These are phyloP conservation scores for Adansonia madagascariensis DNA, from an alignment of 441 rosid species.

Conservation along the genomic window DNA sequence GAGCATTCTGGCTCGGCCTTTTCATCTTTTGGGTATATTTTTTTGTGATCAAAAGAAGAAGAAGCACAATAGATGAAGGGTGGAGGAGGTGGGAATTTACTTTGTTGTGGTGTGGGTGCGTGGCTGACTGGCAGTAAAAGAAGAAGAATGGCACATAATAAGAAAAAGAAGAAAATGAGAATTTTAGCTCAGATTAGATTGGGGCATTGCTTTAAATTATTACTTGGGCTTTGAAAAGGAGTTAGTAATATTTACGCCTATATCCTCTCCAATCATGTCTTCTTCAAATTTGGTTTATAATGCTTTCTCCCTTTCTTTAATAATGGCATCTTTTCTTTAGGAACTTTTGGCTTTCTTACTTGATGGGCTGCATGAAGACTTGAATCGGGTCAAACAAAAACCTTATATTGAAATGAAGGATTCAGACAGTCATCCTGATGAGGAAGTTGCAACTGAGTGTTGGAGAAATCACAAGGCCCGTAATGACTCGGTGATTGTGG, in stretches of 20 bases:
- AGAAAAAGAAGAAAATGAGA: neutral
- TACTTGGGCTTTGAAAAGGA: no score
- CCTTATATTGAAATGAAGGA: slow-evolving; percentile 70
- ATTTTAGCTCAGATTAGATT: neutral
- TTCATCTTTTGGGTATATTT: neutral
- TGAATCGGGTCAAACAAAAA: slow-evolving; percentile 66
- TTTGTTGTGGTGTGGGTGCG: neutral
- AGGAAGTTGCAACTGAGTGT: slow-evolving; percentile 63
- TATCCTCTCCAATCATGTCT: no score
- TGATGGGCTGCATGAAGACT: slow-evolving; percentile 79
- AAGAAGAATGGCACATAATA: neutral
- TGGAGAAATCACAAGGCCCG: slow-evolving; percentile 70
- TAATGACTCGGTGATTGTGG: slow-evolving; percentile 73
- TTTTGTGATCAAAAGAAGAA: neutral
- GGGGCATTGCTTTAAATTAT: neutral
- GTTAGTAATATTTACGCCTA: no score
- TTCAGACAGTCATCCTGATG: slow-evolving; percentile 61
- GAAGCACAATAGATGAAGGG: neutral
- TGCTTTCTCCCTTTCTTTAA: neutral
- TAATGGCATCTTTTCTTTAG: slow-evolving; percentile 32
- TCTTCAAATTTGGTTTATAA: no score
- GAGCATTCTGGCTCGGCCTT: neutral
- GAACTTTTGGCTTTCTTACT: slow-evolving; percentile 72
- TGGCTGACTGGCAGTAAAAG: neutral
- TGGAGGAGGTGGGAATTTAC: no score